Evolutionary conservation across 2,329 filamentous ascomycete genomes (phyloP).

Genomic region (Colletotrichum melonis): DNA sequence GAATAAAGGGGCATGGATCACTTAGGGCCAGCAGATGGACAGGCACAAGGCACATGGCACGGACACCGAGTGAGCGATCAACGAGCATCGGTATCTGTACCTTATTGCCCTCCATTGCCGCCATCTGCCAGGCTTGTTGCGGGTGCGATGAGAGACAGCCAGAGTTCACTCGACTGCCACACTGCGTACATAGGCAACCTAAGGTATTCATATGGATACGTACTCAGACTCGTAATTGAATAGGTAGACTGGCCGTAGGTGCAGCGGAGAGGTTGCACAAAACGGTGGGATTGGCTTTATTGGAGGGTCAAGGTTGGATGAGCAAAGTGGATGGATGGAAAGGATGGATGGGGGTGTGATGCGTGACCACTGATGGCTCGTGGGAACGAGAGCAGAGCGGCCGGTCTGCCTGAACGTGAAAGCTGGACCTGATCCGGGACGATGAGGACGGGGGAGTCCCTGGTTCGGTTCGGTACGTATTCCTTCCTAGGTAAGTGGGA

Average conservation of each 20-base stretch:
- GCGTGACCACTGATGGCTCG: background rate
- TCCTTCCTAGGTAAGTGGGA: too few relatives aligned
- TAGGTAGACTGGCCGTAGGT: background rate
- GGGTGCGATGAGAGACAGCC: background rate
- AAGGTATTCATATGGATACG: background rate
- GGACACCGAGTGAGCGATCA: background rate
- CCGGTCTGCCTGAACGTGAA: background rate
- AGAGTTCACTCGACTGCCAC: background rate
- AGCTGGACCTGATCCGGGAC: background rate
- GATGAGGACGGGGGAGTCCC: background rate
- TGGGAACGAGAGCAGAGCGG: background rate
- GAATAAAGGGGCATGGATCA: constrained; percentile 5
- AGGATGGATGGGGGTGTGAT: background rate
- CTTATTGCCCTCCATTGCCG: background rate
- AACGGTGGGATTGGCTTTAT: constrained; percentile 33
- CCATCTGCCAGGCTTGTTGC: background rate
- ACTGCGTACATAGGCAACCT: background rate
- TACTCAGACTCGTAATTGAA: too few relatives aligned
- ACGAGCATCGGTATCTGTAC: background rate
- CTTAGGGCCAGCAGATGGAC: constrained; percentile 1
- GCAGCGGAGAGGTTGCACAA: constrained; percentile 22
- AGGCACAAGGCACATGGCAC: constrained; percentile 21
- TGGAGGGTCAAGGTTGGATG: constrained; percentile 20
- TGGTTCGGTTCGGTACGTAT: background rate
- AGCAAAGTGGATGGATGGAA: background rate